A percentile compares a stretch with the other conserved stretches of the same genome.
Evolutionary conservation across 768 basidiomycete genomes (phyloP).

Genomic region (button mushroom (Agaricus bisporus)): DNA sequence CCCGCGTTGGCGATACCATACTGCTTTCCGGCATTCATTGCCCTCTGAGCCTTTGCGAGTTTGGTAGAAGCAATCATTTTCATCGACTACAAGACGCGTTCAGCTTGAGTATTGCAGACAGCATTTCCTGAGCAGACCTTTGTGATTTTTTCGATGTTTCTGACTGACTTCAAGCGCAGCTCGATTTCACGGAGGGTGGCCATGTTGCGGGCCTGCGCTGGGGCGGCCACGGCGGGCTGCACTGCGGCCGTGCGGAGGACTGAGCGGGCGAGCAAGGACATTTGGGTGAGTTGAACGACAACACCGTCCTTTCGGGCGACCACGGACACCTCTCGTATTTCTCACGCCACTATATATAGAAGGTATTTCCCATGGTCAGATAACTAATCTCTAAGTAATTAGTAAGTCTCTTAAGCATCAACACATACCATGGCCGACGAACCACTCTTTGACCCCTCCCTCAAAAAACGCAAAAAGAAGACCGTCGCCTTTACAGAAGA

Average conservation of each 20-base stretch:
- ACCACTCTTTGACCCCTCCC: constrained; percentile 77
- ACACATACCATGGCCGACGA: constrained; percentile 18
- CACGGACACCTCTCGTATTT: constrained; percentile 10
- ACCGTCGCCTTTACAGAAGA: constrained; percentile 81
- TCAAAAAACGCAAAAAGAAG: constrained; percentile 88
- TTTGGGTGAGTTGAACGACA: constrained; percentile 18
- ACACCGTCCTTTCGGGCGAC: constrained; percentile 4
- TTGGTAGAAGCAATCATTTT: constrained; percentile 99
- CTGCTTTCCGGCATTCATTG: constrained; percentile 88
- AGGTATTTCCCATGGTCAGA: constrained; percentile 13
- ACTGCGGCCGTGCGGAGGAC: constrained; percentile 33
- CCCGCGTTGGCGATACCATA: constrained; percentile 93
- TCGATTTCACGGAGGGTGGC: constrained; percentile 98
- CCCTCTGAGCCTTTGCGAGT: constrained; percentile 91
- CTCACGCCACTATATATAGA: constrained; percentile 25
- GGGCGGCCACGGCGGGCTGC: constrained; percentile 33
- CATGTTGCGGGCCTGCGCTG: constrained; percentile 73
- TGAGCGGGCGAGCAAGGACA: constrained; percentile 42
- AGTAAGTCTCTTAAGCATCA: neutral
- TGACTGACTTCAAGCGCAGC: constrained; percentile 90
- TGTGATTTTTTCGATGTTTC: constrained; percentile 99
- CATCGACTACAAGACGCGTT: constrained; percentile 66
- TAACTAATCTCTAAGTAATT: neutral
- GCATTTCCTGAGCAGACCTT: constrained; percentile 50
- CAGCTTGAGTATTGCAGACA: neutral